Evolutionary conservation across 2,329 filamentous ascomycete genomes (phyloP).

Genomic region (Paecilomyces niveus): DNA sequence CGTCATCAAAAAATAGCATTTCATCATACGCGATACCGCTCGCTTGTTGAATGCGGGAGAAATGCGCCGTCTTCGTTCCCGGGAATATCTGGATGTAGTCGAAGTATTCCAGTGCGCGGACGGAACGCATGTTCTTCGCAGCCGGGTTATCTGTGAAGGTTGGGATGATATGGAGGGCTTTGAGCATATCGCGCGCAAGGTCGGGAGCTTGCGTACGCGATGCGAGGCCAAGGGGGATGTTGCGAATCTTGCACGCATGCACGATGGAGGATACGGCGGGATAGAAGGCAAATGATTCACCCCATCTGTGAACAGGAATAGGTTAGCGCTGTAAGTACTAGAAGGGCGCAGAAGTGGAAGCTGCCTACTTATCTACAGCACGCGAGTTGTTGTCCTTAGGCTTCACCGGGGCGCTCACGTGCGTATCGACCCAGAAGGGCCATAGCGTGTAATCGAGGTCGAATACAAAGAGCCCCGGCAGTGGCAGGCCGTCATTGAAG

Average conservation of each 20-base stretch:
- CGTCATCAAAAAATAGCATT: conserved; percentile 96
- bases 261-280: conserved; percentile 61
- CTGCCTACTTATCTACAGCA: conserved; percentile 34
- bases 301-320: conserved; percentile 33
- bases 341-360: neutral
- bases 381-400: conserved; percentile 48
- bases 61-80: conserved; percentile 77
- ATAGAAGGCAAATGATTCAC: conserved; percentile 67
- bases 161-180: conserved; percentile 57
- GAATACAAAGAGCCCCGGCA: conserved; percentile 81
- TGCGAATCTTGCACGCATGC: conserved; percentile 48
- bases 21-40: conserved; percentile 69
- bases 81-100: conserved; percentile 60
- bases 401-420: conserved; percentile 69
- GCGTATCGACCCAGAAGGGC: conserved; percentile 97
- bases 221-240: conserved; percentile 62
- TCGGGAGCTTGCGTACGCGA: conserved; percentile 75
- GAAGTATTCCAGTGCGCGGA: conserved; percentile 46
- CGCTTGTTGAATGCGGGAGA: conserved; percentile 62
- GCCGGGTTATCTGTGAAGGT: conserved; percentile 33
- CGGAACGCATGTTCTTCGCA: conserved; percentile 41
- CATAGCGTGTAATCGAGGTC: conserved; percentile 98
- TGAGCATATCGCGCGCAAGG: conserved; percentile 72
- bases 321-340: conserved; percentile 4
- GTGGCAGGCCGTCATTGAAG: conserved; percentile 60